phyloP scores from a whole-genome alignment of 2,329 filamentous ascomycete species.

The Hypoxylon sp. region DNA sequence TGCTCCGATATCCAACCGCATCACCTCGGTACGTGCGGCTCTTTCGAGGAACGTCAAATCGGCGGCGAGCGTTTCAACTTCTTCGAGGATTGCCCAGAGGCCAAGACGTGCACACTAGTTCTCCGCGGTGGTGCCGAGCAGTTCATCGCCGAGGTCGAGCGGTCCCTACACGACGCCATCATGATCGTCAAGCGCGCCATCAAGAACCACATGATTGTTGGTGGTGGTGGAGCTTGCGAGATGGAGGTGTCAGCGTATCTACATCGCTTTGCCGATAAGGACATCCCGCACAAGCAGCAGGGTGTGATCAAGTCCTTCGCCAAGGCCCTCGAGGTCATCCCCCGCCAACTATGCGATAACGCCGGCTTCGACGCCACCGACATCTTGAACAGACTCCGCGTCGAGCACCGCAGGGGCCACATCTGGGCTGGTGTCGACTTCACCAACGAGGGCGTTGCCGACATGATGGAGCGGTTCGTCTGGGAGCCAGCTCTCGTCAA shows the following conservation, averaged over 20 bases:
- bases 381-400: conserved; percentile 94
- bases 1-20: conserved; percentile 93
- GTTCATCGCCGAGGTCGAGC: conserved; percentile 98
- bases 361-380: conserved; percentile 98
- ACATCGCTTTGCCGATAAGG: conserved; percentile 91
- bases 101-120: conserved; percentile 96
- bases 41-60: conserved; percentile 96
- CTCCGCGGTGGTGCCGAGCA: conserved; percentile 97
- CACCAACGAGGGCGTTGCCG: conserved; percentile 87
- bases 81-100: conserved; percentile 94
- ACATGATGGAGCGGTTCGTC: conserved; percentile 96
- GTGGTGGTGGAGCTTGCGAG: conserved; percentile 92
- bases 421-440: conserved; percentile 98
- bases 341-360: conserved; percentile 97
- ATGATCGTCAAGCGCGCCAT: conserved; percentile 99
- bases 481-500: conserved; percentile 98
- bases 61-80: conserved; percentile 98
- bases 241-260: conserved; percentile 98
- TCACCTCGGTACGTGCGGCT: conserved; percentile 91
- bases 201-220: conserved; percentile 94
- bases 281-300: conserved; percentile 95
- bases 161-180: conserved; percentile 97
- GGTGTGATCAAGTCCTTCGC: conserved; percentile 98
- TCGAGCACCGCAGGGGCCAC: conserved; percentile 94
- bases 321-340: conserved; percentile 96